Percentiles rank a stretch among this genome's conserved stretches.
phyloP scores from a whole-genome alignment of 2,329 filamentous ascomycete species.

The Neurospora crassa region DNA sequence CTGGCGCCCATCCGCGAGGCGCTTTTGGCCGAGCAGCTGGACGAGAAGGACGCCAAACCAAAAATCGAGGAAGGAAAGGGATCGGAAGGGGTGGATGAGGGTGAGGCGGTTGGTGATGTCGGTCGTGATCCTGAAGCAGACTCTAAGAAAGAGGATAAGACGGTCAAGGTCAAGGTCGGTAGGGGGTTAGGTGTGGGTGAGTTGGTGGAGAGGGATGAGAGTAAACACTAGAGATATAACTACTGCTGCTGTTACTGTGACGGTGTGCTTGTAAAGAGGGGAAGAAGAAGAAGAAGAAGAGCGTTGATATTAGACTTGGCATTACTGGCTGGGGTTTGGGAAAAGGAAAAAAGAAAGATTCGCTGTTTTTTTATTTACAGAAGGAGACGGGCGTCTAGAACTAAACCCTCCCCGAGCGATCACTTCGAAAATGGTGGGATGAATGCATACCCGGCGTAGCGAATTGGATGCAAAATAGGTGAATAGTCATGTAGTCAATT shows the following conservation, averaged over 20 bases:
- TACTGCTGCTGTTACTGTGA: too few relatives aligned
- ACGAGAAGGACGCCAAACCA: conserved; percentile 24
- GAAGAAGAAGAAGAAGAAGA: background rate
- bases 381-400: background rate
- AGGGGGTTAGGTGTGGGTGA: conserved; percentile 69
- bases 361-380: background rate
- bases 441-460: too few relatives aligned
- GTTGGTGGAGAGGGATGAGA: conserved; percentile 63
- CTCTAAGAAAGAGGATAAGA: conserved; percentile 34
- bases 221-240: conserved; percentile 28
- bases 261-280: too few relatives aligned
- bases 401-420: background rate
- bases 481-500: too few relatives aligned
- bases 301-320: background rate
- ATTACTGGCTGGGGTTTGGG: background rate
- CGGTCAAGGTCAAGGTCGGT: conserved; percentile 80
- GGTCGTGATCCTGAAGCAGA: conserved; percentile 35
- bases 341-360: background rate
- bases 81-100: conserved; percentile 46
- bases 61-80: conserved; percentile 10
- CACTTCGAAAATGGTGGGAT: background rate
- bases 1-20: conserved; percentile 49
- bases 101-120: conserved; percentile 58
- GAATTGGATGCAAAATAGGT: too few relatives aligned
- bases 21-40: conserved; percentile 8